Percentiles rank a stretch among this genome's conserved stretches.
phyloP scores from a whole-genome alignment of 1,284 basidiomycete genomes.

The Omphalotus olearius region DNA sequence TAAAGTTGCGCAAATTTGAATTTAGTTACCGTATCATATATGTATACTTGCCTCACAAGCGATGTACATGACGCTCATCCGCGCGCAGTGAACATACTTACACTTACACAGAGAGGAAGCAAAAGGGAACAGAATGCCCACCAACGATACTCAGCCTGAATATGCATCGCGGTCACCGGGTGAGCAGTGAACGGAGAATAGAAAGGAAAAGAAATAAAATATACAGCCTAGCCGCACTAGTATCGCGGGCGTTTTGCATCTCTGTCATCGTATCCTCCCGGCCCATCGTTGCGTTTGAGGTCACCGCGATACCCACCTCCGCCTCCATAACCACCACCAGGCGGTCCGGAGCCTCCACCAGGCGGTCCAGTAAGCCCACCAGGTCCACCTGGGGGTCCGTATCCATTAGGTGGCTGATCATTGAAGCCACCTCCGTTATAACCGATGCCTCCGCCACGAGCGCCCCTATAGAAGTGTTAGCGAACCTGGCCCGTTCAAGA shows the following conservation, averaged over 20 bases:
- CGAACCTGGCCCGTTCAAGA: constrained; percentile 12
- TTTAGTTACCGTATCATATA: constrained; percentile 7
- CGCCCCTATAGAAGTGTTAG: constrained; percentile 39
- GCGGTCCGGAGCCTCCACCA: constrained; percentile 29
- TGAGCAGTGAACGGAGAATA: constrained; percentile 2
- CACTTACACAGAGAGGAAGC: constrained; percentile 1
- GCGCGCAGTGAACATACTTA: constrained; percentile 11
- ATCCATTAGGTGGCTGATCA: constrained; percentile 52
- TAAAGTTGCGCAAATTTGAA: neutral
- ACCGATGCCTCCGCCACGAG: constrained; percentile 58
- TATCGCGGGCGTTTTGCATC: constrained; percentile 79
- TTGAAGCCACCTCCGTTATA: constrained; percentile 53
- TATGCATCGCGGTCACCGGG: constrained; percentile 1
- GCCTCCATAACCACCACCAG: constrained; percentile 47
- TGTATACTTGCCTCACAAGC: constrained; percentile 12
- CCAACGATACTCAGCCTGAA: constrained; percentile 11
- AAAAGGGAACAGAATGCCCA: constrained; percentile 1
- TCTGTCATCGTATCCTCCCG: constrained; percentile 75
- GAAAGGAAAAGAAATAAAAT: neutral
- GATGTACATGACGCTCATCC: constrained; percentile 10
- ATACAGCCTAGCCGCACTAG: constrained; percentile 33
- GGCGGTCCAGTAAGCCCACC: constrained; percentile 46
- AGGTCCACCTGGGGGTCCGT: constrained; percentile 44
- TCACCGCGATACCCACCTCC: constrained; percentile 52
- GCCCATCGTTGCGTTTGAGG: constrained; percentile 64